Conservation (phyloP, 2,329 filamentous ascomycete species). For the Byssochlamys sp. region DNA sequence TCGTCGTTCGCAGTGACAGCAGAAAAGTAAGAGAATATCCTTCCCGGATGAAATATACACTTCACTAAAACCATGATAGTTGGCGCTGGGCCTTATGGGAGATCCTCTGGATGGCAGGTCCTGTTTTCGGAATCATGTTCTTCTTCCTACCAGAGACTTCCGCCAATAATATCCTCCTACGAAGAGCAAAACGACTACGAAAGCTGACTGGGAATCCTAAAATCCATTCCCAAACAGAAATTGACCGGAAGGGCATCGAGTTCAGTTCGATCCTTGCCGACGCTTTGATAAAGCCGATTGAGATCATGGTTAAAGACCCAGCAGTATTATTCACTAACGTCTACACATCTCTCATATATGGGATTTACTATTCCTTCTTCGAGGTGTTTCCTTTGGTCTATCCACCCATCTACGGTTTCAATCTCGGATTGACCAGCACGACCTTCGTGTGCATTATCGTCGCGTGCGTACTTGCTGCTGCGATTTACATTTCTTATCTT, state of each 20-base stretch:
- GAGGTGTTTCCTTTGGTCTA: slow-evolving; percentile 59
- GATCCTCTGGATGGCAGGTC: slow-evolving; percentile 52
- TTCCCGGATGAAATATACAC: neutral
- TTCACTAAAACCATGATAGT: slow-evolving; percentile 6
- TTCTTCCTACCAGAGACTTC: slow-evolving; percentile 57
- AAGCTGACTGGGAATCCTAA: slow-evolving; percentile 47
- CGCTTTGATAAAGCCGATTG: slow-evolving; percentile 38
- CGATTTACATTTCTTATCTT: slow-evolving; percentile 44
- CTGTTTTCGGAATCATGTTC: slow-evolving; percentile 52
- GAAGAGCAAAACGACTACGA: slow-evolving; percentile 52
- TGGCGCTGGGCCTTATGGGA: slow-evolving; percentile 55
- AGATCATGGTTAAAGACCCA: slow-evolving; percentile 55
- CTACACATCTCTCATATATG: slow-evolving; percentile 53
- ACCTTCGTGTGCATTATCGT: slow-evolving; percentile 54
- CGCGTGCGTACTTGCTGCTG: slow-evolving; percentile 46
- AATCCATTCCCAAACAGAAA: slow-evolving; percentile 55
- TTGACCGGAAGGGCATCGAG: slow-evolving; percentile 40
- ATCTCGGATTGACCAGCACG: slow-evolving; percentile 48
- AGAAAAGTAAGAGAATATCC: neutral
- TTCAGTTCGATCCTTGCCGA: slow-evolving; percentile 11
- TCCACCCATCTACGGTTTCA: slow-evolving; percentile 50
- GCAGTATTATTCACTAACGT: slow-evolving; percentile 54
- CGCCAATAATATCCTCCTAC: slow-evolving; percentile 51
- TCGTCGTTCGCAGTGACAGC: slow-evolving; percentile 50
- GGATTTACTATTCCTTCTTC: slow-evolving; percentile 48